A percentile compares a stretch with the other conserved stretches of the same genome.
Evolutionary conservation across 176 grass and related monocot species (phyloP).

Genomic region (Carex pumila): DNA sequence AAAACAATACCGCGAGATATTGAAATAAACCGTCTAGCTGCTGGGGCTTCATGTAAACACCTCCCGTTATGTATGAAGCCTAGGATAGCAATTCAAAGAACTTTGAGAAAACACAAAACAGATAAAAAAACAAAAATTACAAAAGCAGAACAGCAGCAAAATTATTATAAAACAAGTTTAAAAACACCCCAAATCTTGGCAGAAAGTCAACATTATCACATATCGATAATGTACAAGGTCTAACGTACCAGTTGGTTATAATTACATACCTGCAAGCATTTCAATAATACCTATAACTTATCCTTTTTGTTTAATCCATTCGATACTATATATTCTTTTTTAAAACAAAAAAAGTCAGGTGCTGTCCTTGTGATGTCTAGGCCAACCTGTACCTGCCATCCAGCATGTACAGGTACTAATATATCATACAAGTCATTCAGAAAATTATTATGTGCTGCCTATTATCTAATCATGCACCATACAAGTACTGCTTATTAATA

Average conservation of each 20-base stretch:
- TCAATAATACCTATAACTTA: not conserved
- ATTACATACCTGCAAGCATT: not conserved
- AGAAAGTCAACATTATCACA: not conserved
- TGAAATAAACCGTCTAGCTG: constrained; percentile 76
- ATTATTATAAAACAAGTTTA: not conserved
- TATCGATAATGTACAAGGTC: not conserved
- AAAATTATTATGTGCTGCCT: not conserved
- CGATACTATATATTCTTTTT: too few species aligned
- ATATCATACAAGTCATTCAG: not conserved
- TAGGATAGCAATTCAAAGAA: constrained; percentile 28
- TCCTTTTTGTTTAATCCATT: not conserved
- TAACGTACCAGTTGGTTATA: not conserved
- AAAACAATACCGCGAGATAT: constrained; percentile 60
- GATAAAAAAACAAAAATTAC: not conserved
- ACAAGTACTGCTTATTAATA: not conserved
- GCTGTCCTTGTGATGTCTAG: not conserved
- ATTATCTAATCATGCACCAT: not conserved
- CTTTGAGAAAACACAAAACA: constrained; percentile 7
- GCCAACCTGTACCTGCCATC: not conserved
- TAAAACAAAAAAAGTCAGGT: not conserved
- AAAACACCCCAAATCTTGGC: not conserved
- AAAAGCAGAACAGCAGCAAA: not conserved
- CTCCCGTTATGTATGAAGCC: constrained; percentile 91
- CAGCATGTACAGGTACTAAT: not conserved
- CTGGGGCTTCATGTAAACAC: constrained; percentile 96